phyloP scores from a whole-genome alignment of 2,329 filamentous ascomycete species.

The Scedosporium boydii region DNA sequence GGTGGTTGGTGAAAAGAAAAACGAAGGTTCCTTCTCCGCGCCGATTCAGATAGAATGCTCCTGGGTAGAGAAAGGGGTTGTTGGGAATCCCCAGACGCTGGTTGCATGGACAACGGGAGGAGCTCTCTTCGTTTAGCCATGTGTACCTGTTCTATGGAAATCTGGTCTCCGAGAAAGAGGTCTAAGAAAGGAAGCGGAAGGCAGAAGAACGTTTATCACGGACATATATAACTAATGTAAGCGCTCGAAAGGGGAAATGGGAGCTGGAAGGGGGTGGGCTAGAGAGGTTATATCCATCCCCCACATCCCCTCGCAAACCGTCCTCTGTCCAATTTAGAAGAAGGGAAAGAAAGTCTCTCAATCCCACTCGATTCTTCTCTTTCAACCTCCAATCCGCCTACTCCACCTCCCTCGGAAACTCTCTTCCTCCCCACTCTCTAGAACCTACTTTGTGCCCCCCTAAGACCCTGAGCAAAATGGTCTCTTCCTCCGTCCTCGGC shows the following conservation, averaged over 20 bases:
- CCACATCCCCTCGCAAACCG: neutral
- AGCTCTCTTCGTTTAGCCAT: neutral
- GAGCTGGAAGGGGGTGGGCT: neutral
- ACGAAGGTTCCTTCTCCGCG: neutral
- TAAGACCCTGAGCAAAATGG: neutral
- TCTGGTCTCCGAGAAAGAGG: neutral
- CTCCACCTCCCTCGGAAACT: neutral
- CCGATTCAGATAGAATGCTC: conserved; percentile 5
- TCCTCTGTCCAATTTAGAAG: neutral
- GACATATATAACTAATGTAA: neutral
- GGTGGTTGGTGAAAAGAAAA: neutral
- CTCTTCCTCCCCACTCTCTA: neutral
- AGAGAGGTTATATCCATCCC: neutral
- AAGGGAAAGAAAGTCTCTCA: neutral
- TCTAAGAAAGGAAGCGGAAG: neutral
- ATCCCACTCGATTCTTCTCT: neutral
- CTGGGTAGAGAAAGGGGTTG: neutral
- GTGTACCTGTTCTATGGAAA: neutral
- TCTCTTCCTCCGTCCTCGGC: conserved; percentile 1
- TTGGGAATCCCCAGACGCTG: neutral
- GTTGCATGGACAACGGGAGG: neutral
- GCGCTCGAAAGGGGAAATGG: neutral
- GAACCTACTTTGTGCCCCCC: neutral
- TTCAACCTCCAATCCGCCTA: neutral
- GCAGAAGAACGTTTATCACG: too few relatives aligned